phyloP scores from a whole-genome alignment of 192 early-diverging fungal genomes.

The Rhizoclosmatium globosum region DNA sequence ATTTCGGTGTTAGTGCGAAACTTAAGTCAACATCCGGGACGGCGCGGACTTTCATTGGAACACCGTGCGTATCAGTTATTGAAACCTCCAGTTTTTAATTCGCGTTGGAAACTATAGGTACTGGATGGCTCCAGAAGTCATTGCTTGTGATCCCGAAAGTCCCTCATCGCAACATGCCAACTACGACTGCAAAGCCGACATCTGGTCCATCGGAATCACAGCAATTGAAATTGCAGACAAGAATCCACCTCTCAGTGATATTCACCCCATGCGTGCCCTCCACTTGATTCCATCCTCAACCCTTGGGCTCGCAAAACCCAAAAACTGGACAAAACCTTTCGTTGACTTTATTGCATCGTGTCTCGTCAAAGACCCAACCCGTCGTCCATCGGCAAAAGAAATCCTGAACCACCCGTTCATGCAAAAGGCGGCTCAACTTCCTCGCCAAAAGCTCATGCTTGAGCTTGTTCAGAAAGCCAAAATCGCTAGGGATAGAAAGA shows the following conservation, averaged over 20 bases:
- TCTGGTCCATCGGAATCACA: conserved; percentile 74
- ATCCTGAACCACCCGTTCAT: conserved; percentile 69
- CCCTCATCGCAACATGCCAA: conserved; percentile 45
- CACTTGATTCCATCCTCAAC: conserved; percentile 60
- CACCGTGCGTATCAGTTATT: conserved; percentile 54
- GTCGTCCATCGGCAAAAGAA: conserved; percentile 59
- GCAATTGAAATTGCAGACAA: conserved; percentile 75
- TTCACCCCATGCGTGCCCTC: conserved; percentile 72
- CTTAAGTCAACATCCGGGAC: conserved; percentile 48
- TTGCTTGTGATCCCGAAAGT: conserved; percentile 59
- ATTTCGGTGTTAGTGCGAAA: conserved; percentile 73
- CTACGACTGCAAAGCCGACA: conserved; percentile 67
- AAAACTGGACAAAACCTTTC: conserved; percentile 65
- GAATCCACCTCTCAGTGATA: conserved; percentile 69
- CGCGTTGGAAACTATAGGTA: conserved; percentile 32
- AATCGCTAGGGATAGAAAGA: conserved; percentile 56
- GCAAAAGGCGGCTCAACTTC: conserved; percentile 48
- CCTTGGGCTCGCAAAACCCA: conserved; percentile 66
- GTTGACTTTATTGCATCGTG: conserved; percentile 66
- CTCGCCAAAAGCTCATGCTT: conserved; percentile 52
- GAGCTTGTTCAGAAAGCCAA: conserved; percentile 60
- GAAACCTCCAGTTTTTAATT: background rate
- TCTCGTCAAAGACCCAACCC: conserved; percentile 61
- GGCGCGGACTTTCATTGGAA: conserved; percentile 70
- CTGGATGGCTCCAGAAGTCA: conserved; percentile 75